Base-by-base conservation (phyloP, 495 filamentous ascomycete genomes). In the Elaphomyces granulatus region DNA sequence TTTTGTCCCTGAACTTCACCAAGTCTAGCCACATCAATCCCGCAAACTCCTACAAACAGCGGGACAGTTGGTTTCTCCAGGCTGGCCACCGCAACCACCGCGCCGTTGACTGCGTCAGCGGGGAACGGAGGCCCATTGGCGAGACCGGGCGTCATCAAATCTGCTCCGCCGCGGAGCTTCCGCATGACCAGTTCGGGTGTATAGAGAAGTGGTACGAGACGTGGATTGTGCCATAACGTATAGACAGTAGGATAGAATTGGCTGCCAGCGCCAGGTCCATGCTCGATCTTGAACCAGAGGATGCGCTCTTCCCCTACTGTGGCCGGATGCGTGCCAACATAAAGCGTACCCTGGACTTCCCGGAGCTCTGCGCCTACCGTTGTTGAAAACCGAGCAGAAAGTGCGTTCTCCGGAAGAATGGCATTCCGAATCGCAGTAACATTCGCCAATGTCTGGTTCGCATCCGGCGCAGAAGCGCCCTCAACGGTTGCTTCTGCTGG, bases 141-240 rank as follows among this genome's bases (percentile, higher is more conserved):
- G 8, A 84, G 59, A 18, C 80, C 80, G 1, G 80, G 80, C 1
- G 72, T 82, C 80, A 84, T 84, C n/a, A 84, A 56, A 54, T 81
- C 78, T 2, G 80, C 78, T 3, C 80, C 80, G 4, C 66, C 61
- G 23, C 64, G 68, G 3, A 84, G 58, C 54, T 81, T 83, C 37
- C 65, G 55, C 46, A 84, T 65, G 3, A 82, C 80, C 20, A 73
- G 52, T 1, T 64, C 56, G 7, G 74, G 73, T 0, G 80, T 83
- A 45, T 80, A 66, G 2, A 84, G 62, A 8, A 84, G 47, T 0
- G 80, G 74, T 1, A 82, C 55, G 10, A 84, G 50, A 12, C 60
- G 53, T 1, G 80, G 64, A 45, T 81, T 77, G 32, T 70, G 59
- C 78, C 78, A 82, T 33, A 82, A 58, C 1, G 77, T 78, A 48